Base-by-base conservation (phyloP, 768 basidiomycete genomes). In the Suillus ampliporus region DNA sequence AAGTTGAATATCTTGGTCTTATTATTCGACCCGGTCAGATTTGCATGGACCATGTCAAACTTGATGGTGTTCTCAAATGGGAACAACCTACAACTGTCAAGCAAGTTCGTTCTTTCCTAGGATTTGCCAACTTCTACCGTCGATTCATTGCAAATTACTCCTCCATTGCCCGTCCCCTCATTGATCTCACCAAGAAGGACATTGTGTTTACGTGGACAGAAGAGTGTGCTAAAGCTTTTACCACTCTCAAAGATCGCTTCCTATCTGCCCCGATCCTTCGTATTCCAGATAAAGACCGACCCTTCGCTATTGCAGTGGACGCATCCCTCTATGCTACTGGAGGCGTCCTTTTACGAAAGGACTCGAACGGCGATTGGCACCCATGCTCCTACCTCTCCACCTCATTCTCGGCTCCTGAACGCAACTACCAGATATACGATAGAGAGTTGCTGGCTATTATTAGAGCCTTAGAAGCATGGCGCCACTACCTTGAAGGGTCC, bases 281-380 rank as follows among this genome's bases (percentile, higher is more conserved):
- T 0, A 35, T 56, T 8, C 54, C 54, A 0, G 54, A 56, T 5
- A 64, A 78, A 4, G 3, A 14, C 6, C 2, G 51, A 35, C 62
- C 28, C 0, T 59, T 64, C 31, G 56, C 59, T 23, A 21, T 46
- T 17, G 23, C 50, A 71, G 62, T 63, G 0, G 71, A 79, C 57
- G 68, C 77, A 0, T 78, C 74, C 0, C 71, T 77, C 44, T 74
- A 62, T 19, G 76, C 76, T 3, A 66, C 67, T 5, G 79, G 74
- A 48, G 75, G 71, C 3, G 72, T 67, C 1, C 65, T 78, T 8
- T 68, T 51, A 17, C 48, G 21, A 3, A 51, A 51, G 4, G 51
- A 72, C 52, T 7, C 40, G 5, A 64, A 76, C 60, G 68, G 48
- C 6, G 3, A 26, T 13, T 21, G 14, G 7, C 48, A 51, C 5